A percentile compares a stretch with the other conserved stretches of the same genome.
Conservation (phyloP, 192 early-diverging fungal species). For the Chytriomyces sp. region DNA sequence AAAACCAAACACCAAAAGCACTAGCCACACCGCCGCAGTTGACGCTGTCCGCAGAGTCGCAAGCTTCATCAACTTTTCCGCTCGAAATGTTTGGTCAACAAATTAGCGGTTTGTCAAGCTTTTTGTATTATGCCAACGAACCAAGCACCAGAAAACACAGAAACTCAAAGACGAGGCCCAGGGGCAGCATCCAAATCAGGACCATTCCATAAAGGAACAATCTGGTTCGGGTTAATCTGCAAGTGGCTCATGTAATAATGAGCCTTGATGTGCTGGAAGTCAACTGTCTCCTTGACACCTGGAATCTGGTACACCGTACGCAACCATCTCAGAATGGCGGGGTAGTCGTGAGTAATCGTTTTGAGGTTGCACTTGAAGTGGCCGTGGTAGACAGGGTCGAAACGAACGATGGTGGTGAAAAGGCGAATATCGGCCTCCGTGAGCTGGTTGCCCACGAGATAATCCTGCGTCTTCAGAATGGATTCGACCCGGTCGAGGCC, state of each 20-base stretch:
- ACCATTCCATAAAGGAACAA: constrained; percentile 72
- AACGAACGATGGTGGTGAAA: constrained; percentile 93
- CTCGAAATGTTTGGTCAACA: too few relatives aligned
- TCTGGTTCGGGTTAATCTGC: constrained; percentile 88
- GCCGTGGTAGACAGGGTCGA: constrained; percentile 89
- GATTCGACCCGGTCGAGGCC: constrained; percentile 83
- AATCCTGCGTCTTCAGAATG: constrained; percentile 64
- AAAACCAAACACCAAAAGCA: too few relatives aligned
- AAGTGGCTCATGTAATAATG: constrained; percentile 91
- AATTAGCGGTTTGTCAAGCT: too few relatives aligned
- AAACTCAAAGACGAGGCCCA: too few relatives aligned
- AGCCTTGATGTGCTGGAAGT: constrained; percentile 94
- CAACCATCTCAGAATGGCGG: constrained; percentile 83
- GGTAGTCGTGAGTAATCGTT: constrained; percentile 85
- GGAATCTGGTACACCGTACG: constrained; percentile 81
- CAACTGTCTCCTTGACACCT: constrained; percentile 75
- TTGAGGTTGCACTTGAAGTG: constrained; percentile 96
- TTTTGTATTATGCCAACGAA: too few relatives aligned
- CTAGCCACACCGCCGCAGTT: too few relatives aligned
- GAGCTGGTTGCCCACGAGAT: constrained; percentile 74
- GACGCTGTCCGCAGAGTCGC: too few relatives aligned
- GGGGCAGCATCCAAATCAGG: constrained; percentile 21
- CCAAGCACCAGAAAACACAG: too few relatives aligned
- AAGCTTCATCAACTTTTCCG: too few relatives aligned
- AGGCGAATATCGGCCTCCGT: constrained; percentile 95